phyloP scores from a whole-genome alignment of 177 flowering plant genomes.

The Vitis hybrid region DNA sequence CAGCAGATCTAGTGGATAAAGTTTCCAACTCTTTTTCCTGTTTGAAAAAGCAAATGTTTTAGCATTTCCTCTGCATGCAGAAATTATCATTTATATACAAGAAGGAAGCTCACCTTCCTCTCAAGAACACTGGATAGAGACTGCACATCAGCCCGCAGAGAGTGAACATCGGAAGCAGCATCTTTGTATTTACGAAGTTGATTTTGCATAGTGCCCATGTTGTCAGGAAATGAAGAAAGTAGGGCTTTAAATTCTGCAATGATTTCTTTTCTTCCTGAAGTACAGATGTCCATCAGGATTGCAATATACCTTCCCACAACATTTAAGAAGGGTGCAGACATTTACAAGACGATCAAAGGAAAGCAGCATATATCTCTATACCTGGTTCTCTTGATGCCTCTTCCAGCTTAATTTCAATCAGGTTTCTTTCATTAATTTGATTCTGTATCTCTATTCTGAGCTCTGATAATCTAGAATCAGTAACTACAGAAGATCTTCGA shows the following conservation, averaged over 20 bases:
- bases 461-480: slow-evolving; percentile 53
- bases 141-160: slow-evolving; percentile 79
- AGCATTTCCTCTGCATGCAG: slow-evolving; percentile 11
- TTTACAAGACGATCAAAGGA: not conserved
- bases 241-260: slow-evolving; percentile 74
- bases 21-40: slow-evolving; percentile 63
- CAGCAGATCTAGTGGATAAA: slow-evolving; percentile 51
- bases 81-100: slow-evolving; percentile 2
- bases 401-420: slow-evolving; percentile 58
- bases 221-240: slow-evolving; percentile 82
- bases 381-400: slow-evolving; percentile 76
- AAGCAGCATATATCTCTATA: slow-evolving; percentile 15
- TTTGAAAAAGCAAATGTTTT: slow-evolving; percentile 7
- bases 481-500: slow-evolving; percentile 50
- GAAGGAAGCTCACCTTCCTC: slow-evolving; percentile 62
- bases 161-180: slow-evolving; percentile 73
- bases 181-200: slow-evolving; percentile 76
- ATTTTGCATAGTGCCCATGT: slow-evolving; percentile 74
- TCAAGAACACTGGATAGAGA: slow-evolving; percentile 61
- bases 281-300: slow-evolving; percentile 8
- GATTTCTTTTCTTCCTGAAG: slow-evolving; percentile 87
- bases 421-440: slow-evolving; percentile 48
- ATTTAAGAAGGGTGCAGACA: not conserved
- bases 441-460: slow-evolving; percentile 56
- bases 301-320: not conserved